phyloP scores from a whole-genome alignment of 2,329 filamentous ascomycete genomes.

The Pestalotiopsis sp. region DNA sequence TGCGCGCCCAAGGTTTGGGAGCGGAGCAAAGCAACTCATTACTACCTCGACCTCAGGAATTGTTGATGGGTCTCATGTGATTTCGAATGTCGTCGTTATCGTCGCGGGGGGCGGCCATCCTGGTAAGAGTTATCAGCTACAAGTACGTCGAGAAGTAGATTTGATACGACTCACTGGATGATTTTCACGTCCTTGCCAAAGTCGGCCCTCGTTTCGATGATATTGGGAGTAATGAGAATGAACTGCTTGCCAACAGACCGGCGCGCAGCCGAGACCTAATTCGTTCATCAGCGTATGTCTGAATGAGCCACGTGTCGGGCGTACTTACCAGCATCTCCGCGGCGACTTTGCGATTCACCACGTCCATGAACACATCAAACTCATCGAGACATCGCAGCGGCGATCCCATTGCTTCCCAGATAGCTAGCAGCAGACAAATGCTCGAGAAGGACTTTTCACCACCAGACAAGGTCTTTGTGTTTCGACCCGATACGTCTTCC shows the following conservation, averaged over 20 bases:
- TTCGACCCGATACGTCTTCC: constrained; percentile 70
- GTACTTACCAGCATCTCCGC: constrained; percentile 85
- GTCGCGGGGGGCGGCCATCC: not conserved
- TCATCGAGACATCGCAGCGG: constrained; percentile 94
- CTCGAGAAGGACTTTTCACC: constrained; percentile 98
- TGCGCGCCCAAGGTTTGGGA: not conserved
- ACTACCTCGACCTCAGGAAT: not conserved
- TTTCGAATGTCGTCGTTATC: not conserved
- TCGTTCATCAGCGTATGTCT: not conserved
- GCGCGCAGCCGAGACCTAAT: constrained; percentile 78
- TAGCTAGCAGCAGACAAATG: constrained; percentile 86
- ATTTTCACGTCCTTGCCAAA: constrained; percentile 75
- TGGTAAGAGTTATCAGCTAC: not conserved
- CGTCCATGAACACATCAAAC: constrained; percentile 99
- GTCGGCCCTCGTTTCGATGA: constrained; percentile 64
- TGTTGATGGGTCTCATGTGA: not conserved
- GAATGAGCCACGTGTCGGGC: not conserved
- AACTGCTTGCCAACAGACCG: constrained; percentile 90
- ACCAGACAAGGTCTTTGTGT: constrained; percentile 90
- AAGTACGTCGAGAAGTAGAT: not conserved
- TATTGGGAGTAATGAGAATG: constrained; percentile 93
- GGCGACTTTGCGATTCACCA: constrained; percentile 89
- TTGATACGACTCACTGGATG: constrained; percentile 59
- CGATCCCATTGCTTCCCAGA: constrained; percentile 98
- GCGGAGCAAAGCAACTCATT: not conserved